phyloP scores from a whole-genome alignment of 176 grass and related monocot species.

The Musa beccarii region DNA sequence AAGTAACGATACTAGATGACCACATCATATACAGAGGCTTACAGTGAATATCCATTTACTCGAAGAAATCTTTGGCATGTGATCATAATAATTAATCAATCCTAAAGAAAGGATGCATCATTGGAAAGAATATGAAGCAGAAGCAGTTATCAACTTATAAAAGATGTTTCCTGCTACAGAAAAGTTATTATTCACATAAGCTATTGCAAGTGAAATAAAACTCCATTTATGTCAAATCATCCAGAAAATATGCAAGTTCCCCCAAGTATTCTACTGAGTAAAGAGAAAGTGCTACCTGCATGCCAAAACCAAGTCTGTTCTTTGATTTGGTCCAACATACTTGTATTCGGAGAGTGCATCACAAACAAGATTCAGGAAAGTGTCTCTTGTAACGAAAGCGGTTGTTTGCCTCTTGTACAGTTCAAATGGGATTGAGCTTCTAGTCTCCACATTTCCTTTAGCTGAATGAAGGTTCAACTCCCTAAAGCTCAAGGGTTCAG shows the following conservation, averaged over 20 bases:
- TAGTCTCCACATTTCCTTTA: slow-evolving; percentile 5
- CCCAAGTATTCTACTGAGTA: neutral
- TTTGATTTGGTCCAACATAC: slow-evolving; percentile 74
- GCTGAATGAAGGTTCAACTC: neutral
- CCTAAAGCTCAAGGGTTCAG: neutral
- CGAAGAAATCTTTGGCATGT: too few relatives aligned
- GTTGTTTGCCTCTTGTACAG: slow-evolving; percentile 79
- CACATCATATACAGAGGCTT: too few relatives aligned
- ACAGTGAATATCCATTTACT: too few relatives aligned
- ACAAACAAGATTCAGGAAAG: slow-evolving; percentile 60
- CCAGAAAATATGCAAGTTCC: neutral
- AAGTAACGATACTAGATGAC: too few relatives aligned
- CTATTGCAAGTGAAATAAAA: neutral
- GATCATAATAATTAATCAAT: too few relatives aligned
- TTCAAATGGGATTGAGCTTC: slow-evolving; percentile 35
- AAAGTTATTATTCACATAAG: neutral
- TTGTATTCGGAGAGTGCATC: slow-evolving; percentile 75
- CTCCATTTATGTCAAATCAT: neutral
- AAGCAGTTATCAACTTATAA: neutral
- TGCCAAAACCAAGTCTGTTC: slow-evolving; percentile 53
- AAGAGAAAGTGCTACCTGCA: slow-evolving; percentile 40
- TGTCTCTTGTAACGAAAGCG: slow-evolving; percentile 43
- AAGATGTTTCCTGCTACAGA: neutral
- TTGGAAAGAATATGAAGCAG: too few relatives aligned
- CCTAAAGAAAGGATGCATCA: too few relatives aligned